Conservation (phyloP, 805 yeast species). For the Candida chauliodis region DNA sequence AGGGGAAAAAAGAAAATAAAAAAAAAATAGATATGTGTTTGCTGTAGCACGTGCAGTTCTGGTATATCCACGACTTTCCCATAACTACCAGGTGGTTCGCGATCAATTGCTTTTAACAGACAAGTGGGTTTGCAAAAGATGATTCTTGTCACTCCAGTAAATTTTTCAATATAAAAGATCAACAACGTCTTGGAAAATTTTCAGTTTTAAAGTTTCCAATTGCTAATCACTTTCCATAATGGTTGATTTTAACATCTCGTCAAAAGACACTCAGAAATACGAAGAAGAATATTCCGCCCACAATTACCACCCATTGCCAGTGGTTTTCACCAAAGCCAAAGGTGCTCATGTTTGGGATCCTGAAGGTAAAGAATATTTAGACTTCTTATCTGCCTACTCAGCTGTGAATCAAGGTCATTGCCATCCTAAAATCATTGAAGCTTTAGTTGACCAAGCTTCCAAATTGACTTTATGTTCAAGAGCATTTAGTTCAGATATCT, state of each 20-base stretch:
- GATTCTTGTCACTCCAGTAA: background rate
- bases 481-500: slow-evolving; percentile 87
- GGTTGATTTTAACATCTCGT: slow-evolving; percentile 47
- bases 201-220: background rate
- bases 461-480: slow-evolving; percentile 82
- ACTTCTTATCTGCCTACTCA: slow-evolving; percentile 90
- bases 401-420: slow-evolving; percentile 99
- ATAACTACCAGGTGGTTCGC: no score
- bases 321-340: slow-evolving; percentile 77
- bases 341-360: slow-evolving; percentile 99
- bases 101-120: slow-evolving; percentile 4
- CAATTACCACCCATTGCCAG: slow-evolving; percentile 95
- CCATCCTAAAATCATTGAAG: slow-evolving; percentile 86
- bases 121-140: background rate
- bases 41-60: no score
- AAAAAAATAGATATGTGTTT: no score
- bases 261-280: slow-evolving; percentile 59
- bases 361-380: slow-evolving; percentile 90
- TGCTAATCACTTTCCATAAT: background rate
- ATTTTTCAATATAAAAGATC: background rate
- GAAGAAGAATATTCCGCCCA: slow-evolving; percentile 89
- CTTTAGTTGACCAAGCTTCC: slow-evolving; percentile 83
- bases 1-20: no score
- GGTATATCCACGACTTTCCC: no score
- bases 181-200: background rate